These are phyloP conservation scores for Amylostereum areolatum DNA, from an alignment of 1,284 basidiomycete species.

Conservation along the genomic window DNA sequence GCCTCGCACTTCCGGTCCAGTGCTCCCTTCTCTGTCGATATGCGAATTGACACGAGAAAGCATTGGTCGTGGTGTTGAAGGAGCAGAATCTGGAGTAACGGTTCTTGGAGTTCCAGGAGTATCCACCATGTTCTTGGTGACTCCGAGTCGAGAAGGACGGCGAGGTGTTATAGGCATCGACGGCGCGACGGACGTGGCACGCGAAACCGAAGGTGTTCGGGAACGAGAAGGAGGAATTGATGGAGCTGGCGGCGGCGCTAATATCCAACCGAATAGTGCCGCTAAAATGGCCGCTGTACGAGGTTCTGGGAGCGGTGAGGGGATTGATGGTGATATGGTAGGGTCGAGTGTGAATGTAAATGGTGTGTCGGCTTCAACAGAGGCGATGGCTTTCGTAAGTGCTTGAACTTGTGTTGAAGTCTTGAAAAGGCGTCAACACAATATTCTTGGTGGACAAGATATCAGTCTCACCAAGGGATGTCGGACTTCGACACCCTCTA, in stretches of 20 bases:
- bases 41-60: slow-evolving; percentile 5
- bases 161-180: slow-evolving; percentile 29
- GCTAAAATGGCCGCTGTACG: slow-evolving; percentile 54
- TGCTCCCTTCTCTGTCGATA: background rate
- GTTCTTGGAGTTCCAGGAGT: too few relatives aligned
- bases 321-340: slow-evolving; percentile 8
- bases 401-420: slow-evolving; percentile 28
- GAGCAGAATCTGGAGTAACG: too few relatives aligned
- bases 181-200: slow-evolving; percentile 33
- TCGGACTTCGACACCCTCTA: slow-evolving; percentile 52
- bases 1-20: slow-evolving; percentile 21
- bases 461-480: slow-evolving; percentile 59
- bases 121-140: background rate
- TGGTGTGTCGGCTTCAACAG: slow-evolving; percentile 15
- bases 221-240: slow-evolving; percentile 25
- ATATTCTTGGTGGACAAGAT: background rate
- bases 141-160: slow-evolving; percentile 32
- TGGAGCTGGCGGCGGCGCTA: slow-evolving; percentile 33
- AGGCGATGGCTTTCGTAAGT: slow-evolving; percentile 22
- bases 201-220: slow-evolving; percentile 32
- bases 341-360: slow-evolving; percentile 3
- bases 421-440: slow-evolving; percentile 12
- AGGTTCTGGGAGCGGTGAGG: slow-evolving; percentile 21
- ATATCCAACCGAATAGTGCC: slow-evolving; percentile 66
- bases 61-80: background rate